Conservation (phyloP, 2,329 filamentous ascomycete genomes). For the Moelleriella libera region DNA sequence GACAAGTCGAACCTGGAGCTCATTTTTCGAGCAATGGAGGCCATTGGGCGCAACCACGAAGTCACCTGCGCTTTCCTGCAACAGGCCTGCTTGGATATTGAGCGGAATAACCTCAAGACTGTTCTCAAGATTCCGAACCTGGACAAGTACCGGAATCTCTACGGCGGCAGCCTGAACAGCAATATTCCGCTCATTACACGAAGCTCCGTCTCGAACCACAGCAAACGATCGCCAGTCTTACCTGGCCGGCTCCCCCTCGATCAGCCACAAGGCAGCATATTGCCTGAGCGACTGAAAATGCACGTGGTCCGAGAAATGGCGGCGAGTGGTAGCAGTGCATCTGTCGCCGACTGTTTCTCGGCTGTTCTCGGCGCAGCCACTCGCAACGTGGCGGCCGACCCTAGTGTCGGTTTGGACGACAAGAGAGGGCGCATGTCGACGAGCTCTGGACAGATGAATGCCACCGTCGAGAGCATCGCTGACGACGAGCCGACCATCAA, state of each 20-base stretch:
- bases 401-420: slow-evolving; percentile 7
- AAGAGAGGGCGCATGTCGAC: slow-evolving; percentile 19
- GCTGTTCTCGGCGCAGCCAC: slow-evolving; percentile 17
- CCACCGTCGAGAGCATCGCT: background rate
- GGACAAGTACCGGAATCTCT: slow-evolving; percentile 15
- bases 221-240: slow-evolving; percentile 23
- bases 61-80: slow-evolving; percentile 76
- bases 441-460: slow-evolving; percentile 2
- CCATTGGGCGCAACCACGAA: slow-evolving; percentile 56
- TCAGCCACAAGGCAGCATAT: slow-evolving; percentile 6
- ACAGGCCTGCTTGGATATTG: slow-evolving; percentile 72
- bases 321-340: background rate
- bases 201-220: slow-evolving; percentile 26
- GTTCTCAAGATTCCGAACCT: slow-evolving; percentile 22
- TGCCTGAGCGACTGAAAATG: slow-evolving; percentile 2
- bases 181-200: slow-evolving; percentile 35
- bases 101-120: slow-evolving; percentile 29
- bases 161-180: slow-evolving; percentile 13
- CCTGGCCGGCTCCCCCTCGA: slow-evolving; percentile 28
- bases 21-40: slow-evolving; percentile 64
- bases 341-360: slow-evolving; percentile 14
- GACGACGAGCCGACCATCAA: background rate
- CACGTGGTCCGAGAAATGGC: background rate
- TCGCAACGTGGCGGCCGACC: slow-evolving; percentile 13
- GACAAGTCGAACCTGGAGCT: slow-evolving; percentile 50